Conservation (phyloP, 139 green algal genomes). For the Spirogloea muscicola region DNA sequence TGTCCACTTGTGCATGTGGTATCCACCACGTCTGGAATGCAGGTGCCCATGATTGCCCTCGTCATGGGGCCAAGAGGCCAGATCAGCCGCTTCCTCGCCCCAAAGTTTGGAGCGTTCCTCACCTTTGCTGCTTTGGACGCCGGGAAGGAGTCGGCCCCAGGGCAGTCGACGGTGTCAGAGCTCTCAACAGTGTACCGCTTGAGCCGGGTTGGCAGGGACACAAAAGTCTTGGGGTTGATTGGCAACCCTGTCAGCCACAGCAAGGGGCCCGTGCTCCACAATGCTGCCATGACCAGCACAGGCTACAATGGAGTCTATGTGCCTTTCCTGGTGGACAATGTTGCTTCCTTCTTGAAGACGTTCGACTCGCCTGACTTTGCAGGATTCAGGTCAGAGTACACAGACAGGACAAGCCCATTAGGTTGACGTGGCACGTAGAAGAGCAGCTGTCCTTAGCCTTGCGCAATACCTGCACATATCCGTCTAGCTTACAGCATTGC, state of each 20-base stretch:
- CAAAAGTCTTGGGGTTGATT: conserved; percentile 56
- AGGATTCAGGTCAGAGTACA: conserved; percentile 54
- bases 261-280: conserved; percentile 54
- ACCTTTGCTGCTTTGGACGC: conserved; percentile 87
- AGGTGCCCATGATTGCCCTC: conserved; percentile 68
- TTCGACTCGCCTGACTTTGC: conserved; percentile 66
- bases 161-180: conserved; percentile 65
- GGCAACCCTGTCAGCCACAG: conserved; percentile 86
- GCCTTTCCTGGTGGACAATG: conserved; percentile 88
- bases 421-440: too few species aligned
- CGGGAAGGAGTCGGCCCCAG: conserved; percentile 63
- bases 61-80: conserved; percentile 87
- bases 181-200: conserved; percentile 58
- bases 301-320: conserved; percentile 90
- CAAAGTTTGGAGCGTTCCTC: conserved; percentile 89
- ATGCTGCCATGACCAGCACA: conserved; percentile 35
- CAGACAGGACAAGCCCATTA: too few species aligned
- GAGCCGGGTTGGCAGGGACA: background rate
- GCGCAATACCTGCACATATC: too few species aligned
- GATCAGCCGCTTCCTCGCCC: conserved; percentile 79
- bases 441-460: too few species aligned
- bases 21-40: too few species aligned
- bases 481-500: too few species aligned
- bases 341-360: conserved; percentile 69
- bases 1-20: too few species aligned